phyloP scores from a whole-genome alignment of 23 red algal genomes.

The Gracilariopsis chorda region DNA sequence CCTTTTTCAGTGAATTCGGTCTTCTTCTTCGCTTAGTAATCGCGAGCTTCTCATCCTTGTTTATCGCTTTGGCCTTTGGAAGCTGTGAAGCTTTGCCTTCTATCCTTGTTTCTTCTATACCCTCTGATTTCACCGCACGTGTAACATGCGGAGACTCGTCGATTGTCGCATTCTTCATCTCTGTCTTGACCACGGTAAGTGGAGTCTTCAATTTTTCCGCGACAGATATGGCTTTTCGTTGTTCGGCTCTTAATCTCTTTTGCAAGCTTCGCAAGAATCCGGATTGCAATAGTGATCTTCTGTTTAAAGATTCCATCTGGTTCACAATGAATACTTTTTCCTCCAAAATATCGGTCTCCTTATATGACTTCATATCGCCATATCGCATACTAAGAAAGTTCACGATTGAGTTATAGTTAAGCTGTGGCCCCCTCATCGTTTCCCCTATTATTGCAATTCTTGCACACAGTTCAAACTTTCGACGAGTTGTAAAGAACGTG shows the following conservation, averaged over 20 bases:
- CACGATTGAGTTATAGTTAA: neutral
- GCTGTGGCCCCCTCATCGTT: conserved; percentile 10
- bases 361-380: conserved; percentile 36
- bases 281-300: conserved; percentile 21
- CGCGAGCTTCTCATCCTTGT: neutral
- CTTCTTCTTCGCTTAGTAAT: neutral
- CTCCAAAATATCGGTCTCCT: conserved; percentile 31
- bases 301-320: conserved; percentile 44
- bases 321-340: conserved; percentile 32
- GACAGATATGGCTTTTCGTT: too few species aligned
- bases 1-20: neutral
- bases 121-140: neutral
- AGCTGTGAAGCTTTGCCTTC: neutral
- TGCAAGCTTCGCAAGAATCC: conserved; percentile 33
- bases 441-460: conserved; percentile 49
- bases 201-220: too few species aligned
- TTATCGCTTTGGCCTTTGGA: neutral
- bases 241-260: conserved; percentile 25
- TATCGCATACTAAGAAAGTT: conserved; percentile 34
- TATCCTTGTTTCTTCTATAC: neutral
- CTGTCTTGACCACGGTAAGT: too few species aligned
- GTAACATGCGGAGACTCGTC: neutral
- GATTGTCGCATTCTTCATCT: too few species aligned
- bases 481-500: conserved; percentile 24
- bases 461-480: conserved; percentile 61